These are phyloP conservation scores for Phytopythium kandeliae DNA, from an alignment of 352 stramenopile genomes.

Conservation along the genomic window DNA sequence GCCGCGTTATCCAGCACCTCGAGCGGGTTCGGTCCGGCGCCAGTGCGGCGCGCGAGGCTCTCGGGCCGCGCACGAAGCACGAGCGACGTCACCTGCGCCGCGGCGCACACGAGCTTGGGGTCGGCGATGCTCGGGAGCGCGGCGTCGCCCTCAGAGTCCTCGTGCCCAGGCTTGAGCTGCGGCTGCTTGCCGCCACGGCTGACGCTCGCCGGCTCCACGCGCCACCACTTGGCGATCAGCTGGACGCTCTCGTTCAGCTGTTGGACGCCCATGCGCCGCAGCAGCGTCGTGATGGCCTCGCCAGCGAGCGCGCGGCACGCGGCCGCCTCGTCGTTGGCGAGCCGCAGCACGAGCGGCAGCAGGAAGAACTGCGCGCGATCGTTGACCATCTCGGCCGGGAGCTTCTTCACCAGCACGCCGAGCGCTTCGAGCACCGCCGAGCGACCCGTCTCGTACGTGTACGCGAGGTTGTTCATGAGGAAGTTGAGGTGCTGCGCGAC, in stretches of 20 bases:
- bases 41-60: conserved; percentile 52
- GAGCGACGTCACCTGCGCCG: conserved; percentile 69
- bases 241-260: conserved; percentile 86
- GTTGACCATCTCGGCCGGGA: conserved; percentile 91
- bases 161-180: conserved; percentile 1
- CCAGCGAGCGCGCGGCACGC: conserved; percentile 83
- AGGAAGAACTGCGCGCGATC: conserved; percentile 92
- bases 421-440: conserved; percentile 89
- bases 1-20: conserved; percentile 36
- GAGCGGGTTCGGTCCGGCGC: conserved; percentile 7
- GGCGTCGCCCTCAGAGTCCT: neutral
- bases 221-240: conserved; percentile 88
- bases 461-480: conserved; percentile 94
- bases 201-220: conserved; percentile 8
- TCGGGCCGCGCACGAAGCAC: conserved; percentile 69
- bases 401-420: conserved; percentile 85
- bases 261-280: conserved; percentile 89
- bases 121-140: conserved; percentile 1
- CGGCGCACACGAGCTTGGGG: conserved; percentile 57
- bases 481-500: conserved; percentile 93
- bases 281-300: conserved; percentile 75
- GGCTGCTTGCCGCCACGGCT: conserved; percentile 9
- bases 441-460: conserved; percentile 93
- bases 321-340: conserved; percentile 94
- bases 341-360: conserved; percentile 92